phyloP scores from a whole-genome alignment of 306 rosid species.

The Prunus mume region DNA sequence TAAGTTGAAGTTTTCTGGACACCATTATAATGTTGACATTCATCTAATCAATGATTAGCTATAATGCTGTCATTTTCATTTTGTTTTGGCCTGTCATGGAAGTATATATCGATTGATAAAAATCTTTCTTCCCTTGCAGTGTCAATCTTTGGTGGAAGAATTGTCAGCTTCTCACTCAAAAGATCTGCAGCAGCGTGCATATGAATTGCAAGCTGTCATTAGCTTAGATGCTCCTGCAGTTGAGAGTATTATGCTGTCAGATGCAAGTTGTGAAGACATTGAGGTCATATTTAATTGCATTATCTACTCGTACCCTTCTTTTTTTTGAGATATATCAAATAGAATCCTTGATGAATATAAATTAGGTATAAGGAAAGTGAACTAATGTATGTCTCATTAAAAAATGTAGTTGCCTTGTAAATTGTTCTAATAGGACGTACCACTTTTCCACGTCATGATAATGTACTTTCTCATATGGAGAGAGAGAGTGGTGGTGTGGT shows the following conservation, averaged over 20 bases:
- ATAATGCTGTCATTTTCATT: neutral
- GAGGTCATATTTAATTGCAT: constrained; percentile 50
- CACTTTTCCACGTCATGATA: neutral
- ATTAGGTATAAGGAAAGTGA: neutral
- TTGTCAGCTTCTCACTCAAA: constrained; percentile 80
- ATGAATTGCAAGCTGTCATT: constrained; percentile 74
- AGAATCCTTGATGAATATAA: neutral
- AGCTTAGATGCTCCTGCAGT: constrained; percentile 35
- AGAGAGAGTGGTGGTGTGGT: no score
- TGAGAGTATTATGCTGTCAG: constrained; percentile 50
- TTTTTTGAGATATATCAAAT: neutral
- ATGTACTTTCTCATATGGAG: neutral
- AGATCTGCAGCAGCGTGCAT: constrained; percentile 92
- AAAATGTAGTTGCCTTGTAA: neutral
- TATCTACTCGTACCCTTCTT: neutral
- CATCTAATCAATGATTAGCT: neutral
- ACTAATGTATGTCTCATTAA: neutral
- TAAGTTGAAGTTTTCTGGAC: neutral
- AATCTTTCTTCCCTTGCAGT: constrained; percentile 29
- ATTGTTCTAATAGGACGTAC: neutral
- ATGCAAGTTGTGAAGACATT: constrained; percentile 81
- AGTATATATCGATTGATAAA: constrained; percentile 7
- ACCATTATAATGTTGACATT: neutral
- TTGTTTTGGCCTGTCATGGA: constrained; percentile 22
- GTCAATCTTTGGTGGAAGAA: constrained; percentile 81